Conservation (phyloP, 345 rosid species). For the Erysimum cheiranthoides region DNA sequence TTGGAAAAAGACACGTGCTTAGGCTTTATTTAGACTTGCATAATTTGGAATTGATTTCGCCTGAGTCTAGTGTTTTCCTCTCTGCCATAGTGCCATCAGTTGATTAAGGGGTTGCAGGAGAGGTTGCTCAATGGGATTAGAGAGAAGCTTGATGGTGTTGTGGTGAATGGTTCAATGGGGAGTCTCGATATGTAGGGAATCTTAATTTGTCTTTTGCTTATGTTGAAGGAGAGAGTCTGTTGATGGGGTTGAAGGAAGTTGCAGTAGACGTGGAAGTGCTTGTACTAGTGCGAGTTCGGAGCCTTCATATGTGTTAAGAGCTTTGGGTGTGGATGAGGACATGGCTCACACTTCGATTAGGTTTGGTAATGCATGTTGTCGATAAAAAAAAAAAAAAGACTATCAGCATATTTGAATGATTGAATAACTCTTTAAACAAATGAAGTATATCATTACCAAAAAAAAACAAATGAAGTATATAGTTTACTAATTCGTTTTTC, state of each 20-base stretch:
- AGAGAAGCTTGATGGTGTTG: constrained; percentile 79
- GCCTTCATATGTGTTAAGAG: constrained; percentile 95
- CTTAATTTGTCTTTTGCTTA: constrained; percentile 90
- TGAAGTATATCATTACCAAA: too few species aligned
- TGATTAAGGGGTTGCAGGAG: constrained; percentile 61
- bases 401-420: too few species aligned
- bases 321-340: constrained; percentile 97
- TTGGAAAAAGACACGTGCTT: background rate
- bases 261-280: constrained; percentile 98
- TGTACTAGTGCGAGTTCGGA: constrained; percentile 98
- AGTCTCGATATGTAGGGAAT: constrained; percentile 82
- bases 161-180: constrained; percentile 87
- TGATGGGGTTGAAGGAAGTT: constrained; percentile 98
- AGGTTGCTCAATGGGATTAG: constrained; percentile 74
- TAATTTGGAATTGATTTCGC: too few species aligned
- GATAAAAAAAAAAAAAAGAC: too few species aligned
- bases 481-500: too few species aligned
- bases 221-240: constrained; percentile 96
- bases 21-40: too few species aligned
- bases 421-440: too few species aligned
- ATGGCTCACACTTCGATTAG: constrained; percentile 98
- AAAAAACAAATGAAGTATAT: too few species aligned
- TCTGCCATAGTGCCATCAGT: too few species aligned
- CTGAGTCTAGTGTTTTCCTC: too few species aligned
- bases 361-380: too few species aligned